phyloP scores from a whole-genome alignment of 257 asterid genomes.

The Nicotiana otophora region DNA sequence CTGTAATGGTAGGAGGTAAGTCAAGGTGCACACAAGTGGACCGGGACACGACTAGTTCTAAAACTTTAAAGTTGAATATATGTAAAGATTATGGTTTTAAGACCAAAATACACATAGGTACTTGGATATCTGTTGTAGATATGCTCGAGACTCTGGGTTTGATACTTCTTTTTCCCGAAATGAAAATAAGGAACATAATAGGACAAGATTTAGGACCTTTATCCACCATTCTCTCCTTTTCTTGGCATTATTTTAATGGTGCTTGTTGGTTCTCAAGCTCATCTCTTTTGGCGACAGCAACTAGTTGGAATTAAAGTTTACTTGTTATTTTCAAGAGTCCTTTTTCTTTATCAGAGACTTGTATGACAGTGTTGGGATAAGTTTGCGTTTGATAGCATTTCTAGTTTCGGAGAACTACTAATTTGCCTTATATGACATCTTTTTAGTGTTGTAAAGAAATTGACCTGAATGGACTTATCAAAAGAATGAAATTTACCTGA shows the following conservation, averaged over 20 bases:
- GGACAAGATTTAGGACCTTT: neutral
- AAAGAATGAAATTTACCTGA: neutral
- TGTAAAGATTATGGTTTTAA: neutral
- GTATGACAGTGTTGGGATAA: neutral
- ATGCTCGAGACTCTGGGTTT: neutral
- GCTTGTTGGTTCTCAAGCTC: neutral
- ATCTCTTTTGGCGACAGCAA: neutral
- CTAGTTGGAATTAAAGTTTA: neutral
- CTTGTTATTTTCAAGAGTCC: neutral
- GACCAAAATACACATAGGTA: neutral
- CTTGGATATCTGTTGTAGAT: neutral
- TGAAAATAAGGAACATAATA: neutral
- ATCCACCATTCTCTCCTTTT: neutral
- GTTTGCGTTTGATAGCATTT: neutral
- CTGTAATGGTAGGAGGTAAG: neutral
- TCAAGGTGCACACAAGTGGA: neutral
- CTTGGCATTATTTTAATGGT: neutral
- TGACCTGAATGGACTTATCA: neutral
- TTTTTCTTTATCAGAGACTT: neutral
- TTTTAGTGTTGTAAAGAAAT: neutral
- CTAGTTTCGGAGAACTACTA: neutral
- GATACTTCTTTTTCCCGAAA: neutral
- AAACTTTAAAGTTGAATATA: neutral
- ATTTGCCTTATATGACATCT: neutral
- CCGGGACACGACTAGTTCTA: neutral